Base-by-base conservation (phyloP, 192 early-diverging fungal genomes). In the Dissophora ornata region DNA sequence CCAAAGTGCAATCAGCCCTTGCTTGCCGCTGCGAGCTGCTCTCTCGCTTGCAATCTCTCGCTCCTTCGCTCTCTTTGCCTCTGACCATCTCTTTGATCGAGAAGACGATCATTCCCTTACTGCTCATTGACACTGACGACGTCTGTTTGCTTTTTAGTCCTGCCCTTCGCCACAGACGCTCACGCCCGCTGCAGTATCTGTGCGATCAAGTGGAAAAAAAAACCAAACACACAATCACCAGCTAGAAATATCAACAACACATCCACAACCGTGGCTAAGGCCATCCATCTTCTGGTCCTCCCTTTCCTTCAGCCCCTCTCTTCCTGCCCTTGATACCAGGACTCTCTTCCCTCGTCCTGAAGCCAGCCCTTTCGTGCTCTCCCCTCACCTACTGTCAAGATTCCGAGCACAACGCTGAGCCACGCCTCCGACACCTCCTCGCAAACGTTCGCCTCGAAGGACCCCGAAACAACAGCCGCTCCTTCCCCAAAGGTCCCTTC, bases 401-500 rank as follows among this genome's bases (percentile, higher is more conserved):
- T 53, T 33, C 62, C 51, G 51, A 55, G 62, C 26, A 42, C 34
- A 10, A 44, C 24, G 8, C 22, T 44, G 53, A 56, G 54, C 54
- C 64, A 54, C 30, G 30, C 61, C 62, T 45, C 52, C 52, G 51
- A 28, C 30, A 60, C 57, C 44, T 33, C 57, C 42, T 8, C 3
- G 28, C 26, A 29, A 46, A 18, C n/a, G 38, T 28, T 42, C n/a
- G 18, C 42, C 45, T 15, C 18, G 28, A 47, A 44, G 42, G 28
- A 45, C n/a, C 57, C 26, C 24, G 57, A 47, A 25, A 21, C 24
- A 19, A 8, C 32, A 5, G 13, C 11, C 4, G 26, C 18, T 21
- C 9, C 11, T 45, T 8, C 6, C 36, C 25, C 12, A 34, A 47
- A 33, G 32, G 15, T 10, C 45, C 26, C 21, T 29, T 25, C 24